Conservation (phyloP, 345 rosid genomes). For the Alliaria petiolata region DNA sequence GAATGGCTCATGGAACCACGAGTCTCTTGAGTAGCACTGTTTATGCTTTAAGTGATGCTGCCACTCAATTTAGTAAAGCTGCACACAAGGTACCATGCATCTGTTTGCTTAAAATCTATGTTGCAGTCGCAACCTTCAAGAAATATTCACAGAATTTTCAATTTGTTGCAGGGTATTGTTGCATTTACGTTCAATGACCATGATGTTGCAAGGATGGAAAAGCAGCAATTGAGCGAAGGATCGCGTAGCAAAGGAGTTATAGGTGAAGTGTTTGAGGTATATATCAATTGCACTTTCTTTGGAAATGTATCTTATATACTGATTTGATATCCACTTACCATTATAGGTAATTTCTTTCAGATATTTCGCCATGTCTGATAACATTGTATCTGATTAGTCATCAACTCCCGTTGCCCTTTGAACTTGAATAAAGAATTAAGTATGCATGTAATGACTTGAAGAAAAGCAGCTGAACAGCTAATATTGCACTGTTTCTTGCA, state of each 20-base stretch:
- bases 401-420: not conserved
- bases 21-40: slow-evolving; percentile 91
- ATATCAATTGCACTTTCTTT: slow-evolving; percentile 9
- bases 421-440: slow-evolving; percentile 7
- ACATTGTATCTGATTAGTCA: not conserved
- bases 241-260: slow-evolving; percentile 89
- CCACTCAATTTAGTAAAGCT: slow-evolving; percentile 96
- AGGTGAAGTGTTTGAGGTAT: slow-evolving; percentile 92
- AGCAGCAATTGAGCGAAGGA: slow-evolving; percentile 60
- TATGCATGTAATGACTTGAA: not conserved
- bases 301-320: not conserved
- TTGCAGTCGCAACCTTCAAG: not conserved
- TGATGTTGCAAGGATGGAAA: slow-evolving; percentile 75
- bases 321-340: not conserved
- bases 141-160: slow-evolving; percentile 12
- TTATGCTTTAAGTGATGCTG: slow-evolving; percentile 91
- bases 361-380: not conserved
- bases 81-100: slow-evolving; percentile 76
- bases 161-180: slow-evolving; percentile 69
- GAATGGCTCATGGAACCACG: slow-evolving; percentile 91
- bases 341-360: not conserved
- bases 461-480: too few species aligned
- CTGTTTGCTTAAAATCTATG: slow-evolving; percentile 12
- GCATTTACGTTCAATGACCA: slow-evolving; percentile 93
- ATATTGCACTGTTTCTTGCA: too few species aligned